Evolutionary conservation across 495 filamentous ascomycete genomes (phyloP).

Genomic region (Aspergillus biplanus): DNA sequence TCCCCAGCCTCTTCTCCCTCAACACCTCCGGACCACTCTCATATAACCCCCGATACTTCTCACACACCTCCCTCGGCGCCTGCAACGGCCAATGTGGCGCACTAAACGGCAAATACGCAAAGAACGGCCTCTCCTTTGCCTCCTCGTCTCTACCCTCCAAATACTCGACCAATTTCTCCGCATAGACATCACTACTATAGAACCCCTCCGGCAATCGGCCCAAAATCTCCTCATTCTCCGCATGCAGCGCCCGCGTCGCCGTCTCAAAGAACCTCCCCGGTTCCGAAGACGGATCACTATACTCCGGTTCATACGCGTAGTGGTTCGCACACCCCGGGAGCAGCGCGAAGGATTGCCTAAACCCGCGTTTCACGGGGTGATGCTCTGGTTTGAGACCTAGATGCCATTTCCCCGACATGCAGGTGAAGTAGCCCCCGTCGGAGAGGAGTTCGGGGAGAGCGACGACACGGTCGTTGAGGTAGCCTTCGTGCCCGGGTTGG

Average conservation of each 20-base stretch:
- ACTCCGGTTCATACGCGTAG: constrained; percentile 62
- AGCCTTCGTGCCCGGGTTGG: constrained; percentile 60
- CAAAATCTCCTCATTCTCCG: constrained; percentile 60
- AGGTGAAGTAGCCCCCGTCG: constrained; percentile 64
- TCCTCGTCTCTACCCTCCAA: constrained; percentile 51
- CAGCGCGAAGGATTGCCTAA: constrained; percentile 52
- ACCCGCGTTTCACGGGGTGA: constrained; percentile 46
- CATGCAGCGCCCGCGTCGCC: constrained; percentile 58
- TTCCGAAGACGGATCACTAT: constrained; percentile 40
- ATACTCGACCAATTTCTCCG: constrained; percentile 57
- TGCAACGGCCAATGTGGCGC: constrained; percentile 68
- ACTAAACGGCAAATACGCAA: constrained; percentile 62
- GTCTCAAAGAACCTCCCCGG: constrained; percentile 57
- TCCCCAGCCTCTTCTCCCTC: constrained; percentile 50
- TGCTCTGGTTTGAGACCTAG: constrained; percentile 50
- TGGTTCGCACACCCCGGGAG: constrained; percentile 64
- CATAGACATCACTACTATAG: constrained; percentile 59
- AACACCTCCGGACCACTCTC: constrained; percentile 59
- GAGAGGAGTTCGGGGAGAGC: constrained; percentile 63
- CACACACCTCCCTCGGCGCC: constrained; percentile 53
- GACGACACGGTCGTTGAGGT: constrained; percentile 64
- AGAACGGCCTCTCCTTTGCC: constrained; percentile 52
- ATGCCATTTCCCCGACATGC: constrained; percentile 67
- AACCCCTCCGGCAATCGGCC: constrained; percentile 56
- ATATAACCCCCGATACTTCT: constrained; percentile 59